Percentiles rank a stretch among this genome's conserved stretches.
These are phyloP conservation scores for Raffaelea deltoideospora DNA, from an alignment of 2,329 filamentous ascomycete species.

Conservation along the genomic window DNA sequence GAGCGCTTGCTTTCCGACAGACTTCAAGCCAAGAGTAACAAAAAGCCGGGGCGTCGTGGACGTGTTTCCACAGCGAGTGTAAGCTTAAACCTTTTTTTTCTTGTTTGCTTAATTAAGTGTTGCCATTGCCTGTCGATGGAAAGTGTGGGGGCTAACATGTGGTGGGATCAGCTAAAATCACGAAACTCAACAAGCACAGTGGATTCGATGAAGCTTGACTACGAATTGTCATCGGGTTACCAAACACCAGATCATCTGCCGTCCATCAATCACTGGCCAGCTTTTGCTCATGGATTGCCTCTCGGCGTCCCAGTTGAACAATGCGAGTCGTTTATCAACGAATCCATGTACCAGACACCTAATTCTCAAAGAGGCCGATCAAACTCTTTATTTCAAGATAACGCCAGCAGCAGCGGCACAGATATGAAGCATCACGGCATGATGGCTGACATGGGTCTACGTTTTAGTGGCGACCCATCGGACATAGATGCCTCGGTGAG, in stretches of 20 bases:
- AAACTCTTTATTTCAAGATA: conserved; percentile 3
- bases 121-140: neutral
- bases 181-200: conserved; percentile 1
- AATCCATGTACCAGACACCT: conserved; percentile 11
- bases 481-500: conserved; percentile 9
- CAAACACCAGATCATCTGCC: conserved; percentile 2
- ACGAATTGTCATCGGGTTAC: neutral
- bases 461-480: conserved; percentile 12
- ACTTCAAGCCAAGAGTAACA: conserved; percentile 60
- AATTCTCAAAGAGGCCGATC: conserved; percentile 8
- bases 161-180: neutral
- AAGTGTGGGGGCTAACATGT: neutral
- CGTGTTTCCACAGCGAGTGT: conserved; percentile 10
- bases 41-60: conserved; percentile 19
- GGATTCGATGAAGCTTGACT: conserved; percentile 1
- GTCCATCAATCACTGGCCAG: conserved; percentile 10
- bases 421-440: conserved; percentile 11
- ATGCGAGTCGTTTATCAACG: conserved; percentile 6
- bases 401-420: neutral
- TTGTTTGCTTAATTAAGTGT: neutral
- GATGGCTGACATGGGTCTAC: conserved; percentile 14
- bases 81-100: neutral
- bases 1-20: conserved; percentile 62
- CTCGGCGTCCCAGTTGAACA: conserved; percentile 4
- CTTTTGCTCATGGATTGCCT: conserved; percentile 1